Evolutionary conservation across 805 yeast genomes (phyloP).

Genomic region (Candida xyloterini): DNA sequence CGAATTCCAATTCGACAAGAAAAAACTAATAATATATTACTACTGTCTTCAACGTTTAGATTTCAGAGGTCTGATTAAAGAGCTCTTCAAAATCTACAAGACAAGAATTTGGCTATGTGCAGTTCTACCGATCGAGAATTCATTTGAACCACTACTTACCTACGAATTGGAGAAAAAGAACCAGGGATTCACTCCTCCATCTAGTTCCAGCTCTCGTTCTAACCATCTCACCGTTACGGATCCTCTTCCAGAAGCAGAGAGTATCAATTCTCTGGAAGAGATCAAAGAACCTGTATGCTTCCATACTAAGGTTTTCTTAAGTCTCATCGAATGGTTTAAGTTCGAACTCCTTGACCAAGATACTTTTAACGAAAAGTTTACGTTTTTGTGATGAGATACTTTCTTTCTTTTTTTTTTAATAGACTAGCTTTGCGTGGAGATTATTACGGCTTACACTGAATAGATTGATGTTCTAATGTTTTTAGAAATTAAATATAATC

Average conservation of each 20-base stretch:
- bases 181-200: constrained; percentile 13
- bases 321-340: constrained; percentile 43
- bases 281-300: constrained; percentile 43
- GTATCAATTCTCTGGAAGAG: constrained; percentile 37
- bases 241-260: constrained; percentile 36
- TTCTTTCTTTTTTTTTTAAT: constrained; percentile 3
- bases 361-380: constrained; percentile 27
- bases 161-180: constrained; percentile 28
- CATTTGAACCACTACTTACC: constrained; percentile 29
- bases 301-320: constrained; percentile 48
- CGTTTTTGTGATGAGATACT: constrained; percentile 7
- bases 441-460: neutral
- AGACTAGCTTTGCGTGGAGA: constrained; percentile 7
- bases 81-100: constrained; percentile 70
- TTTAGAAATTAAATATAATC: neutral
- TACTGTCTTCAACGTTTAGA: constrained; percentile 64
- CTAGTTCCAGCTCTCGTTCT: constrained; percentile 34
- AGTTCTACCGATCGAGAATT: constrained; percentile 42
- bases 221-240: constrained; percentile 30
- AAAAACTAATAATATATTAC: constrained; percentile 72
- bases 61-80: constrained; percentile 69
- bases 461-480: neutral
- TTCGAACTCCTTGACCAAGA: constrained; percentile 35
- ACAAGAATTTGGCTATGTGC: constrained; percentile 86
- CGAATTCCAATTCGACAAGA: constrained; percentile 79